These are phyloP conservation scores for Claviceps fusiformis DNA, from an alignment of 2,329 filamentous ascomycete species.

Conservation along the genomic window DNA sequence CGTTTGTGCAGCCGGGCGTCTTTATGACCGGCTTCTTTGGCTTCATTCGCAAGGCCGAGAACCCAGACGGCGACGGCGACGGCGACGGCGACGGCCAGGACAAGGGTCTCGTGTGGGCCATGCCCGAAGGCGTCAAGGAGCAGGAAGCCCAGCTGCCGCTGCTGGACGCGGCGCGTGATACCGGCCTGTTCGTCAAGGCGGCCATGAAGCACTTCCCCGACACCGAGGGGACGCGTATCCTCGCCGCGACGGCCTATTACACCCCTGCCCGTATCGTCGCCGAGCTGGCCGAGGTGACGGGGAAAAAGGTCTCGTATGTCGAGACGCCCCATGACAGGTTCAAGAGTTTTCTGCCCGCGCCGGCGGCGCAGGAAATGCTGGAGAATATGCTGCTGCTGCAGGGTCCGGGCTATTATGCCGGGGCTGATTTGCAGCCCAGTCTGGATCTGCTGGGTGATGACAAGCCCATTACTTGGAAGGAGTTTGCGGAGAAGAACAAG, in stretches of 20 bases:
- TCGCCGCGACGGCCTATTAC: conserved; percentile 24
- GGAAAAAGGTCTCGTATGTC: conserved; percentile 17
- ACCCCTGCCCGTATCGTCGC: conserved; percentile 18
- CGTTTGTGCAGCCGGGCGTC: conserved; percentile 37
- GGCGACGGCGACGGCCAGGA: conserved; percentile 7
- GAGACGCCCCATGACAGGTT: conserved; percentile 21
- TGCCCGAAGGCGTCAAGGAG: conserved; percentile 15
- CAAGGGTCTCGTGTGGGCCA: conserved; percentile 15
- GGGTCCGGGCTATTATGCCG: conserved; percentile 27
- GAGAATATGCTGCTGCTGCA: conserved; percentile 30
- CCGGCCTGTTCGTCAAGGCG: conserved; percentile 24
- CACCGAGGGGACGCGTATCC: conserved; percentile 23
- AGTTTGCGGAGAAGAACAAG: conserved; percentile 20
- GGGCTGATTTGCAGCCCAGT: conserved; percentile 19
- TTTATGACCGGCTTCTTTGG: conserved; percentile 39
- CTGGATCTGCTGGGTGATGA: conserved; percentile 19
- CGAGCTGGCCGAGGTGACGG: conserved; percentile 22
- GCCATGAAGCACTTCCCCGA: conserved; percentile 17
- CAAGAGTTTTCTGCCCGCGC: conserved; percentile 19
- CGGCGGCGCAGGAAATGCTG: conserved; percentile 21
- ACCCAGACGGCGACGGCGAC: conserved; percentile 2
- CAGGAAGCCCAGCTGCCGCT: conserved; percentile 23
- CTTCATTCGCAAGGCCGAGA: conserved; percentile 13
- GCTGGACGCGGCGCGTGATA: conserved; percentile 24
- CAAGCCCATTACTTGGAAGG: conserved; percentile 24